Conservation (phyloP, 129 eudicot species). For the Oenanthe sinensis region DNA sequence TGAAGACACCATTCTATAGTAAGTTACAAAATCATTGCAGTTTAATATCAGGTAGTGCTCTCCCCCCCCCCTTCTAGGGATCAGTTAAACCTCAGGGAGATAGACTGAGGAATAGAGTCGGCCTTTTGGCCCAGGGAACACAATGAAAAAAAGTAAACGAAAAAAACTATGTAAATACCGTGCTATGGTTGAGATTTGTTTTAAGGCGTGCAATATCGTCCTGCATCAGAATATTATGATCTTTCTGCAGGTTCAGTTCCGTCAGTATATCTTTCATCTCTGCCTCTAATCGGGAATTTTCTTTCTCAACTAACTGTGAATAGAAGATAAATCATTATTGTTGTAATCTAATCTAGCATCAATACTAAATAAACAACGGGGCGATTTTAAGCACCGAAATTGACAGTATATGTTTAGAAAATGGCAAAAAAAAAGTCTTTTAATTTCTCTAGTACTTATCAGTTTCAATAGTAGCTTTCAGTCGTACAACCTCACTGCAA, state of each 20-base stretch:
- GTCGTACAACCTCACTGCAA: conserved; percentile 52
- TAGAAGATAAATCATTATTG: conserved; percentile 9
- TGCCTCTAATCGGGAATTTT: conserved; percentile 46
- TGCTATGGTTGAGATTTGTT: conserved; percentile 39
- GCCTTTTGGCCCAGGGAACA: neutral
- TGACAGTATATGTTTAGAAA: neutral
- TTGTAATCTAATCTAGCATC: neutral
- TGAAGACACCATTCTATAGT: neutral
- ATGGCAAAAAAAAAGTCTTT: neutral
- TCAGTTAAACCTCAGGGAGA: too few relatives aligned
- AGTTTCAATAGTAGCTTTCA: conserved; percentile 41
- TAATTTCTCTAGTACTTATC: conserved; percentile 37
- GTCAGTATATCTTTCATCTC: conserved; percentile 41
- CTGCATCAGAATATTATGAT: conserved; percentile 41
- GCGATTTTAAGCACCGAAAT: neutral
- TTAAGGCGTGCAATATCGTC: conserved; percentile 55
- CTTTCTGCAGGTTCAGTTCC: conserved; percentile 57
- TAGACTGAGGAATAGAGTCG: neutral
- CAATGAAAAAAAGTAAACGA: neutral
- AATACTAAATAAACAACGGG: neutral
- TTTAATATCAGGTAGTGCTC: neutral
- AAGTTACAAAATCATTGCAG: neutral
- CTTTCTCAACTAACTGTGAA: conserved; percentile 63
- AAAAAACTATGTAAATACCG: conserved; percentile 41
- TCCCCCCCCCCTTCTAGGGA: too few relatives aligned